phyloP scores from a whole-genome alignment of 805 yeast species.

The Candida wancherniae region DNA sequence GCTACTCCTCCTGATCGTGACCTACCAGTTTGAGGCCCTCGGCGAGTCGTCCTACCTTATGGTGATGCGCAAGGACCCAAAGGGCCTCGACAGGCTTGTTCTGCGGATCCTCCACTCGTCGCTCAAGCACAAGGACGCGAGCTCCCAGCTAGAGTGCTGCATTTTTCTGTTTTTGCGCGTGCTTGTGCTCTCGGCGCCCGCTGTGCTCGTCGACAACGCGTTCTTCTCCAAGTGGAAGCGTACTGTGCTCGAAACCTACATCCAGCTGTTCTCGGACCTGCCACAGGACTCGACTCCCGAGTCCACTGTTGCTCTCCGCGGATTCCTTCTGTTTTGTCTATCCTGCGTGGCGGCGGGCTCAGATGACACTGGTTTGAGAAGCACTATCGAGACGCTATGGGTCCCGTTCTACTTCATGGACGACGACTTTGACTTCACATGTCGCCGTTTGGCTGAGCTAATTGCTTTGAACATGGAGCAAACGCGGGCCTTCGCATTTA shows the following conservation, averaged over 20 bases:
- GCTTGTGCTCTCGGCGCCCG: constrained; percentile 2
- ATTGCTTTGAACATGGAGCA: too few species aligned
- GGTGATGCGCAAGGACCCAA: constrained; percentile 15
- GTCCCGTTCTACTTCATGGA: constrained; percentile 4
- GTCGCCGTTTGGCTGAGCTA: constrained; percentile 7
- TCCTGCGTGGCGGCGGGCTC: constrained; percentile 6
- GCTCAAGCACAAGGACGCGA: constrained; percentile 15
- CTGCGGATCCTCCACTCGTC: constrained; percentile 23
- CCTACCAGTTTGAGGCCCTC: constrained; percentile 10
- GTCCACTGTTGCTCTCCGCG: constrained; percentile 1
- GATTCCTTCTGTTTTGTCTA: constrained; percentile 9
- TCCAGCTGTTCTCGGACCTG: background rate
- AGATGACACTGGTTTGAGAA: too few species aligned
- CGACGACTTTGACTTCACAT: constrained; percentile 2
- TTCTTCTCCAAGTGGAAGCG: constrained; percentile 17
- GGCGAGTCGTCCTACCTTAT: constrained; percentile 6
- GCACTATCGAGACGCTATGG: constrained; percentile 2
- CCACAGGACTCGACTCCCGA: background rate
- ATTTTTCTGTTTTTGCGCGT: constrained; percentile 15
- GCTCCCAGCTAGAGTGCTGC: constrained; percentile 15
- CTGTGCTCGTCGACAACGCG: constrained; percentile 5
- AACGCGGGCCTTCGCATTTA: background rate
- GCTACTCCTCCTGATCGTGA: constrained; percentile 22
- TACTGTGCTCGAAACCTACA: constrained; percentile 19
- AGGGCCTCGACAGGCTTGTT: constrained; percentile 24